These are phyloP conservation scores for Tanacetum coccineum DNA, from an alignment of 129 eudicot genomes.

Conservation along the genomic window DNA sequence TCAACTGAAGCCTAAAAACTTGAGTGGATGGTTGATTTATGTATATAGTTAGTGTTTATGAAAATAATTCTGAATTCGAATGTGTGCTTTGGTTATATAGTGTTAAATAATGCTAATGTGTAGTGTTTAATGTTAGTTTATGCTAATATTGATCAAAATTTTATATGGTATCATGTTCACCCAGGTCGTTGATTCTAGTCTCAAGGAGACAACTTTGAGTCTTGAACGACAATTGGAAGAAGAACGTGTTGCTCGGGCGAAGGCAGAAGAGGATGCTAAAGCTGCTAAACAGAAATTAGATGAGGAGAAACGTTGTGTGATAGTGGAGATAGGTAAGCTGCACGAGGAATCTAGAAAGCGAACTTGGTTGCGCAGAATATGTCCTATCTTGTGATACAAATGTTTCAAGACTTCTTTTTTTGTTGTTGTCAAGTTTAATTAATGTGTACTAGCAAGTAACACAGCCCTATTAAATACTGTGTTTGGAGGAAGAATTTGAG, in stretches of 20 bases:
- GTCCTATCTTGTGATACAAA: not conserved
- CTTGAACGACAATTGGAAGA: slow-evolving; percentile 55
- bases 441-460: no score
- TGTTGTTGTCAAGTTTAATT: not conserved
- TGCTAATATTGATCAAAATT: not conserved
- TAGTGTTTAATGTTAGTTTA: not conserved
- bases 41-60: no score
- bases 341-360: not conserved
- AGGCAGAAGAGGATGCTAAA: slow-evolving; percentile 41
- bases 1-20: no score
- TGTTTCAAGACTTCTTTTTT: not conserved
- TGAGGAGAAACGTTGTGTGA: slow-evolving; percentile 42
- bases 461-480: no score
- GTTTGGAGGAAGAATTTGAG: no score
- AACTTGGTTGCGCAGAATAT: not conserved
- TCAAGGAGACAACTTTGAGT: slow-evolving; percentile 46
- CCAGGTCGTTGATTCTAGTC: slow-evolving; percentile 15
- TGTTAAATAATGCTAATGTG: no score
- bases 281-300: slow-evolving; percentile 36
- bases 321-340: not conserved
- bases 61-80: no score
- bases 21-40: no score
- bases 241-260: slow-evolving; percentile 56
- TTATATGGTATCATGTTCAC: not conserved
- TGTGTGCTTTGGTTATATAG: no score